These are phyloP conservation scores for Salvia hispanica DNA, from an alignment of 257 asterid genomes.

Conservation along the genomic window DNA sequence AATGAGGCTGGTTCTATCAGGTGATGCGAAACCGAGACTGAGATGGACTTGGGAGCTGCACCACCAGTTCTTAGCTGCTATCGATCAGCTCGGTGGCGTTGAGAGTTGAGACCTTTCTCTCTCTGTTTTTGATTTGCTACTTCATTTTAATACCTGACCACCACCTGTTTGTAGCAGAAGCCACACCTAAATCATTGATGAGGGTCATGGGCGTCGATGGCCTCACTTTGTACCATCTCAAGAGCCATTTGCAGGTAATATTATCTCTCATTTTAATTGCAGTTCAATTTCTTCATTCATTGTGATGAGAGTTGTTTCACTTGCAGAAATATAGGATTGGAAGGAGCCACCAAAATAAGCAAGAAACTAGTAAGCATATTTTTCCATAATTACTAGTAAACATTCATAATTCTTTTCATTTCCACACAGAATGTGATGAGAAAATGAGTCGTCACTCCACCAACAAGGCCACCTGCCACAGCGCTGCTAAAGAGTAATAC, in stretches of 20 bases:
- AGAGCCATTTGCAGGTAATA: conserved; percentile 89
- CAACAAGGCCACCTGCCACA: conserved; percentile 42
- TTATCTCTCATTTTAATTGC: not conserved
- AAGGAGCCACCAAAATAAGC: conserved; percentile 51
- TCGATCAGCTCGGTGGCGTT: conserved; percentile 75
- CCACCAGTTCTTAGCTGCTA: conserved; percentile 61
- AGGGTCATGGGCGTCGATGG: conserved; percentile 84
- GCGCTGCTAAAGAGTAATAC: conserved; percentile 57
- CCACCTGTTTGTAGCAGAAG: conserved; percentile 47
- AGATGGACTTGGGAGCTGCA: conserved; percentile 90
- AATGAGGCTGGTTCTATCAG: conserved; percentile 63
- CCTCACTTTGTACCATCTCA: conserved; percentile 85
- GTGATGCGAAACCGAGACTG: conserved; percentile 82
- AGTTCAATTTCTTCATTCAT: not conserved
- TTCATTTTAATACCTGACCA: too few species aligned
- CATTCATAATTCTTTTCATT: not conserved
- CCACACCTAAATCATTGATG: conserved; percentile 93
- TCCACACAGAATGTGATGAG: conserved; percentile 46
- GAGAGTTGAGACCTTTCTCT: conserved; percentile 55
- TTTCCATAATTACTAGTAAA: not conserved
- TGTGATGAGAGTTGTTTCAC: not conserved
- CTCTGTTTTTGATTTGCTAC: too few species aligned
- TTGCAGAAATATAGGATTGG: conserved; percentile 85
- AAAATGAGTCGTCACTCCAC: conserved; percentile 38
- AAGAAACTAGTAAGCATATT: conserved; percentile 39